Conservation (phyloP, 176 grass and related monocot species). For the Pontederia paniculata region DNA sequence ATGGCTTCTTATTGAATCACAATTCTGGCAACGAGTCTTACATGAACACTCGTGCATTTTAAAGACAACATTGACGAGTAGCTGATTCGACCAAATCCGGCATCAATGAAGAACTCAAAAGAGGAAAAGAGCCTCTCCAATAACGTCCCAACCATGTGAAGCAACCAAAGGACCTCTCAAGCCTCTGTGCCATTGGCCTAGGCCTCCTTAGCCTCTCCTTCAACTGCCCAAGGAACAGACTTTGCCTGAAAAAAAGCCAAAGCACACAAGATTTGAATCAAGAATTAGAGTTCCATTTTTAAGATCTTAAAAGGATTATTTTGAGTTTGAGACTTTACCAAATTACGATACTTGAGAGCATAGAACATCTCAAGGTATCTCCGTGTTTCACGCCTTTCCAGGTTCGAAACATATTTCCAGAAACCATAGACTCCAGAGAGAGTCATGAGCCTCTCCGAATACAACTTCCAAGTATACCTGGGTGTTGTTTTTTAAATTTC, state of each 20-base stretch:
- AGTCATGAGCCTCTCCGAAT: slow-evolving; percentile 98
- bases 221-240: slow-evolving; percentile 75
- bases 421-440: slow-evolving; percentile 89
- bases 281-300: not conserved
- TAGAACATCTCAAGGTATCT: slow-evolving; percentile 99
- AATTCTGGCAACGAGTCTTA: too few species aligned
- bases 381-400: slow-evolving; percentile 82
- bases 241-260: slow-evolving; percentile 30
- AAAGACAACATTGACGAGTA: too few species aligned
- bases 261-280: not conserved
- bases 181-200: slow-evolving; percentile 13
- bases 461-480: slow-evolving; percentile 96
- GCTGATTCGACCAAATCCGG: too few species aligned
- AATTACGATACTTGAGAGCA: slow-evolving; percentile 86
- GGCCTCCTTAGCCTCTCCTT: slow-evolving; percentile 45
- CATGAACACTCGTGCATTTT: too few species aligned
- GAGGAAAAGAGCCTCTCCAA: not conserved
- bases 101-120: too few species aligned
- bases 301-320: not conserved
- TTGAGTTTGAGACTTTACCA: slow-evolving; percentile 28
- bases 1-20: too few species aligned
- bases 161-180: not conserved
- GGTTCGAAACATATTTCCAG: slow-evolving; percentile 99
- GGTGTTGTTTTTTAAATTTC: not conserved
- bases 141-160: too few species aligned